A percentile compares a stretch with the other conserved stretches of the same genome.
Conservation (phyloP, 1,139 yeast genomes). For the Kodamaea alishanica region DNA sequence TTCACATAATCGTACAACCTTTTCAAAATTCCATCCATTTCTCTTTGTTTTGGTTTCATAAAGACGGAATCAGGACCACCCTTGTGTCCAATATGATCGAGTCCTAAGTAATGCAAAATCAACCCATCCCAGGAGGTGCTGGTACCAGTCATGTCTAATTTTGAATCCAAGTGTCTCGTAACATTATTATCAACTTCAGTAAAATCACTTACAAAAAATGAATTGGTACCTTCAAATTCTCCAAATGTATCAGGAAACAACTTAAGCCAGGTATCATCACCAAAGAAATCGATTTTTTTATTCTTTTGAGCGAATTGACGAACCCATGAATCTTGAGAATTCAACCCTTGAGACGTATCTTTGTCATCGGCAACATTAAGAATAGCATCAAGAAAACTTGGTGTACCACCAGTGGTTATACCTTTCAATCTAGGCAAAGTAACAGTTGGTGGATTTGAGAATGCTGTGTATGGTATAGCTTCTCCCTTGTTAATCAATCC, state of each 20-base stretch:
- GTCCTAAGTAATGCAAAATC: conserved; percentile 84
- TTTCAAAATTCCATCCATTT: conserved; percentile 72
- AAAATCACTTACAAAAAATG: conserved; percentile 91
- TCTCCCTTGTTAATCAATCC: conserved; percentile 57
- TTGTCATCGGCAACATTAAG: conserved; percentile 86
- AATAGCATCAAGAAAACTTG: conserved; percentile 80
- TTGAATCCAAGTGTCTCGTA: conserved; percentile 72
- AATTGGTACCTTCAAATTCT: conserved; percentile 79
- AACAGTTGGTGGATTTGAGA: conserved; percentile 83
- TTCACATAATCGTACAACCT: conserved; percentile 44
- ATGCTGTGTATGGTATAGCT: conserved; percentile 88
- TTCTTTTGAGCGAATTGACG: conserved; percentile 53
- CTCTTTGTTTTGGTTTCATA: conserved; percentile 78
- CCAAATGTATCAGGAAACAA: conserved; percentile 62
- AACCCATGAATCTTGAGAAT: conserved; percentile 84
- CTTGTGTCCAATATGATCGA: conserved; percentile 97
- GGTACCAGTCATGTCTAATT: conserved; percentile 31
- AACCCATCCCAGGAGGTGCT: conserved; percentile 70
- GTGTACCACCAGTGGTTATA: conserved; percentile 77
- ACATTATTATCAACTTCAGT: conserved; percentile 93
- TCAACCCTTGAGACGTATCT: conserved; percentile 71
- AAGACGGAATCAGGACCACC: conserved; percentile 82
- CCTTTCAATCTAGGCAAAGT: conserved; percentile 78
- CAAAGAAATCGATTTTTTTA: conserved; percentile 69
- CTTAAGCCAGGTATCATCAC: conserved; percentile 97